Evolutionary conservation across 805 yeast genomes (phyloP), one percentile per base, ranked within the genome.

Genomic region (Zygosaccharomyces bisporus): DNA sequence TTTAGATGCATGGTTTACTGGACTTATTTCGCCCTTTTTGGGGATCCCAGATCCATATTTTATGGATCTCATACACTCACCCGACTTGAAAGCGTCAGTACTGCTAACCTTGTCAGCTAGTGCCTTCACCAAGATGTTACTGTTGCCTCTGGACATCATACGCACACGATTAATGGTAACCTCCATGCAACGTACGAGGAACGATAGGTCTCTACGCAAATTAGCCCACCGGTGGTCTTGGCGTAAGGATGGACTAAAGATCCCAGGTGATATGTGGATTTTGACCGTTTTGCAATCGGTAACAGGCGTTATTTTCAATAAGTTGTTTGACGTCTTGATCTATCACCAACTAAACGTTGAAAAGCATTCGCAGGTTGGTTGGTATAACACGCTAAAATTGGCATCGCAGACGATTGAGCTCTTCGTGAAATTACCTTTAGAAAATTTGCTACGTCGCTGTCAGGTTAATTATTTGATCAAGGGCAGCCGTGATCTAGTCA

Each of bases 1-100:
- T 0, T 68, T 89, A 36, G 91, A 86, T 58, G 87, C 96, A 1
- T 90, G 98, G 97, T 72, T 89, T 38, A 84, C 95, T 0, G 96
- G 96, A 3, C 78, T 90, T 50, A 60, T 89, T 6, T 81, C 96
- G 4, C 93, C 96, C 2, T 68, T 86, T 36, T 63, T 86, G 41
- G 83, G 85, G 14, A 78, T 88, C 23, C 95, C 96, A 0, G 97
- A 90, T 60, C 96, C 96, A 2, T 79, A 81, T 49, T 83, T 88
- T 61, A 81, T 88, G 53, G 95, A 87, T 51, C 74, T 85, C 40
- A 74, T 86, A 16, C 93, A 86, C 56, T 83, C 93, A 8, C 79
- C 89, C 3, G 88, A 83, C 49, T 88, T 95, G 1, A 66, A 77
- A 38, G 70, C 75, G 41, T 79, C 91, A n/a, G 68, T 89, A 6